Conservation (phyloP, 495 filamentous ascomycete genomes). For the Neurospora pannonica region DNA sequence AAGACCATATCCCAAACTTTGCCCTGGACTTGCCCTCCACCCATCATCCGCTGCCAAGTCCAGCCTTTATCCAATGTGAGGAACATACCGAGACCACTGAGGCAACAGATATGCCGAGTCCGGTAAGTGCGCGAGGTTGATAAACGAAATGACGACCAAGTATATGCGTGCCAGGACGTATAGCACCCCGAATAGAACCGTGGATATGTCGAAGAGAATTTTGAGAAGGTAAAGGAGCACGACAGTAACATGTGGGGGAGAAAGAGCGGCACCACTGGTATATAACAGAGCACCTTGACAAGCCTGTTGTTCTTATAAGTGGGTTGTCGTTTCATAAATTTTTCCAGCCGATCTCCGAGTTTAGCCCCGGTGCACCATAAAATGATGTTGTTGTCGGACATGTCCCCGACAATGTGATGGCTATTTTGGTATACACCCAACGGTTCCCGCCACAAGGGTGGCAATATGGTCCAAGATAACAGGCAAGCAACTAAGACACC, state of each 20-base stretch:
- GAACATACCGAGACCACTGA: neutral
- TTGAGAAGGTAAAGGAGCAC: neutral
- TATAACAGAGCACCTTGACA: neutral
- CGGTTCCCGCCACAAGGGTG: neutral
- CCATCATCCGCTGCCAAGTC: neutral
- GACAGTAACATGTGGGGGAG: accelerated
- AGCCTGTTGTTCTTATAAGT: neutral
- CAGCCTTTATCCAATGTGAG: neutral
- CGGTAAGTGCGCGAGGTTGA: neutral
- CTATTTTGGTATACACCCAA: too few species aligned
- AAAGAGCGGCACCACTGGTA: neutral
- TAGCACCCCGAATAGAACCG: neutral
- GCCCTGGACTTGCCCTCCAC: neutral
- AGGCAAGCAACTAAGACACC: neutral
- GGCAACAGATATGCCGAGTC: neutral
- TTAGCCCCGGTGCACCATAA: too few species aligned
- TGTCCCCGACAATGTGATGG: too few species aligned
- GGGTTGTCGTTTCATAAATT: neutral
- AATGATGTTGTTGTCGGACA: too few species aligned
- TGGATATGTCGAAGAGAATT: neutral
- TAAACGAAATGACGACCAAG: neutral
- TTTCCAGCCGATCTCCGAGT: neutral
- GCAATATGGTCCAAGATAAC: neutral
- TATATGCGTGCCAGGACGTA: neutral
- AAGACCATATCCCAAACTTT: neutral